Conservation (phyloP, 371 early-diverging fungal genomes). For the Apophysomyces elegans region DNA sequence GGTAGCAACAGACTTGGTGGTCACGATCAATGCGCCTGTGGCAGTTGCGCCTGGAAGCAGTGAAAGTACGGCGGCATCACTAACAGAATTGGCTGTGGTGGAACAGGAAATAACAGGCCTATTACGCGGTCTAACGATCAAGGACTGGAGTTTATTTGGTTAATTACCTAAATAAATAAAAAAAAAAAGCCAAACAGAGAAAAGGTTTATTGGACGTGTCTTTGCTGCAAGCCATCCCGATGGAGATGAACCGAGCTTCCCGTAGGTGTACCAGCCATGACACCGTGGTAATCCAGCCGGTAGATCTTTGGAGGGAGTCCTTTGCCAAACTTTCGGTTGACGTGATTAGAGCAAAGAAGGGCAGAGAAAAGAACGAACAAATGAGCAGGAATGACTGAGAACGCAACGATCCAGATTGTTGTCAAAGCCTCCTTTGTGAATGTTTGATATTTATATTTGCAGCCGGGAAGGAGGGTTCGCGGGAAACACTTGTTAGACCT, state of each 20-base stretch:
- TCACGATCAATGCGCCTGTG: slow-evolving; percentile 74
- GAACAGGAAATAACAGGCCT: not conserved
- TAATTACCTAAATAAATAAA: not conserved
- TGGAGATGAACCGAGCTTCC: slow-evolving; percentile 50
- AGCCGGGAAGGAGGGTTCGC: slow-evolving; percentile 57
- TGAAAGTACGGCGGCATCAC: slow-evolving; percentile 16
- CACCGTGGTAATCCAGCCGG: slow-evolving; percentile 52
- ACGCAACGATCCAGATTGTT: slow-evolving; percentile 52
- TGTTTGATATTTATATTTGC: slow-evolving; percentile 52
- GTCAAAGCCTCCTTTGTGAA: slow-evolving; percentile 49
- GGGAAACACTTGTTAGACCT: slow-evolving; percentile 63
- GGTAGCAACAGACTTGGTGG: slow-evolving; percentile 72
- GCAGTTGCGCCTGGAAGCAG: slow-evolving; percentile 43
- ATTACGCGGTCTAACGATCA: not conserved
- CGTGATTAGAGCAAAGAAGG: slow-evolving; percentile 61
- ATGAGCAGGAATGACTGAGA: slow-evolving; percentile 51
- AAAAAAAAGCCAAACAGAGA: not conserved
- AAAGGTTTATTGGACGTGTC: slow-evolving; percentile 17
- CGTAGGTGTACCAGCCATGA: slow-evolving; percentile 52
- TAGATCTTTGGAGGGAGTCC: slow-evolving; percentile 55
- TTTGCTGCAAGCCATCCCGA: slow-evolving; percentile 42
- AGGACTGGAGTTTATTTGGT: not conserved
- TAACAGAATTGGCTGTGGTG: not conserved
- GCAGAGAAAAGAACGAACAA: slow-evolving; percentile 54
- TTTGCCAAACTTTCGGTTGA: slow-evolving; percentile 57